Percentiles rank a stretch among this genome's conserved stretches.
These are phyloP conservation scores for Astrocystis sublimbata DNA, from an alignment of 495 filamentous ascomycete species.

Conservation along the genomic window DNA sequence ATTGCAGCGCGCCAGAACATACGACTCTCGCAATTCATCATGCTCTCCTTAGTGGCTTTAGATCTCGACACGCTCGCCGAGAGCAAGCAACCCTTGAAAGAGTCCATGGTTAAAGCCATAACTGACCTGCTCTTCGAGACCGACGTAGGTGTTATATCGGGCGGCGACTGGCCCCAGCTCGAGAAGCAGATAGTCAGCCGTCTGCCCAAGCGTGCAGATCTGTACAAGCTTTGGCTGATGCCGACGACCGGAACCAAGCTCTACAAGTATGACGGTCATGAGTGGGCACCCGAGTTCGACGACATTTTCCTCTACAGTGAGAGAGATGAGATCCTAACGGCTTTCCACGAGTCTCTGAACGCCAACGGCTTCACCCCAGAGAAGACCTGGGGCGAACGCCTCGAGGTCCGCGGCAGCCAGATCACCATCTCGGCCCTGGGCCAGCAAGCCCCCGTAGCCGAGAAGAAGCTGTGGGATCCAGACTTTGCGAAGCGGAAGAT, in stretches of 20 bases:
- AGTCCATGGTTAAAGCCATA: constrained; percentile 16
- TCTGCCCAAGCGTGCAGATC: constrained; percentile 21
- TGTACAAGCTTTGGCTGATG: constrained; percentile 30
- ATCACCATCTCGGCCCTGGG: constrained; percentile 34
- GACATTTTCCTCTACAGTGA: constrained; percentile 21
- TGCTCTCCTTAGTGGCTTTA: constrained; percentile 18
- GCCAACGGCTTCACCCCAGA: constrained; percentile 70
- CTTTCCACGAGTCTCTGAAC: constrained; percentile 71
- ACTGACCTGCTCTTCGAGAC: constrained; percentile 17
- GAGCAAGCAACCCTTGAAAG: constrained; percentile 17
- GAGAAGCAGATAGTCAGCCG: constrained; percentile 23
- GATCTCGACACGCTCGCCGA: constrained; percentile 20
- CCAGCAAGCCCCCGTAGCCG: constrained; percentile 26
- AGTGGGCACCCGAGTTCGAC: constrained; percentile 25
- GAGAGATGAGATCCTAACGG: constrained; percentile 21
- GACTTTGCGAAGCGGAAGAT: constrained; percentile 30
- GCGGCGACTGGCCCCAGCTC: constrained; percentile 20
- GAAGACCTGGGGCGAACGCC: constrained; percentile 30
- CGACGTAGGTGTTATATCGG: constrained; percentile 20
- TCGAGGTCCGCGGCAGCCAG: constrained; percentile 33
- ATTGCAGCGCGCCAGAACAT: background rate
- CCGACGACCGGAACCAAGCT: constrained; percentile 30
- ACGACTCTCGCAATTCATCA: background rate
- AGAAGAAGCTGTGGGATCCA: constrained; percentile 28
- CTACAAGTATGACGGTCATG: constrained; percentile 19